These are phyloP conservation scores for Candida sphagnicola DNA, from an alignment of 805 yeast species.

Conservation along the genomic window DNA sequence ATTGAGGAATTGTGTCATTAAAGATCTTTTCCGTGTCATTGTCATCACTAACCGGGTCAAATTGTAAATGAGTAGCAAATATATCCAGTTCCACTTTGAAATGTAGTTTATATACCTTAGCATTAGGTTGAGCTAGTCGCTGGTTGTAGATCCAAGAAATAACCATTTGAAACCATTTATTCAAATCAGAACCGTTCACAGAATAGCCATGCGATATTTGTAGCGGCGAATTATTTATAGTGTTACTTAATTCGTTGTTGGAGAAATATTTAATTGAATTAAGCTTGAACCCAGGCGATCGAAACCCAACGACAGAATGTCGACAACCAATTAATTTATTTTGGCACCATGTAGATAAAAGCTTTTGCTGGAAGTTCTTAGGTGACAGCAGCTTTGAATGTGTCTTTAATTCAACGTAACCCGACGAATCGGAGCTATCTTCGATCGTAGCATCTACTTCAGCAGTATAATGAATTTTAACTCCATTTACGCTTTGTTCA, in stretches of 20 bases:
- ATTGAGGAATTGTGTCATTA: slow-evolving; percentile 11
- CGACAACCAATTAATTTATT: slow-evolving; percentile 14
- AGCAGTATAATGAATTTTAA: slow-evolving; percentile 16
- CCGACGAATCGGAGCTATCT: slow-evolving; percentile 6
- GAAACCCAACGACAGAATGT: slow-evolving; percentile 14
- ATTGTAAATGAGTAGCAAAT: slow-evolving; percentile 4
- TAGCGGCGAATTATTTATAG: slow-evolving; percentile 7
- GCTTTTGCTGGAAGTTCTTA: slow-evolving; percentile 8
- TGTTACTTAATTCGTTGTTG: slow-evolving; percentile 8
- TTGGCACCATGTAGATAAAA: slow-evolving; percentile 16
- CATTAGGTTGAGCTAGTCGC: neutral
- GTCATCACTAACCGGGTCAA: neutral
- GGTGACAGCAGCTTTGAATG: slow-evolving; percentile 9
- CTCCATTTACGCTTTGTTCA: slow-evolving; percentile 8
- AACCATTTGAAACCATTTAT: slow-evolving; percentile 14
- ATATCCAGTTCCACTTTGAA: slow-evolving; percentile 6
- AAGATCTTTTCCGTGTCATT: slow-evolving; percentile 5
- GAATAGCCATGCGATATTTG: slow-evolving; percentile 5
- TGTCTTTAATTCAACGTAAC: slow-evolving; percentile 22
- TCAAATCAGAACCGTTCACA: slow-evolving; percentile 10
- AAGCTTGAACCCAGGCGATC: slow-evolving; percentile 11
- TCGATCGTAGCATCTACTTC: slow-evolving; percentile 19
- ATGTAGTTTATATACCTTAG: slow-evolving; percentile 5
- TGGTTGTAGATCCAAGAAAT: slow-evolving; percentile 10
- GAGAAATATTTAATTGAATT: slow-evolving; percentile 9